Percentiles rank a stretch among this genome's conserved stretches.
Conservation (phyloP, 2,329 filamentous ascomycete species). For the Incumbomyces delicatus region DNA sequence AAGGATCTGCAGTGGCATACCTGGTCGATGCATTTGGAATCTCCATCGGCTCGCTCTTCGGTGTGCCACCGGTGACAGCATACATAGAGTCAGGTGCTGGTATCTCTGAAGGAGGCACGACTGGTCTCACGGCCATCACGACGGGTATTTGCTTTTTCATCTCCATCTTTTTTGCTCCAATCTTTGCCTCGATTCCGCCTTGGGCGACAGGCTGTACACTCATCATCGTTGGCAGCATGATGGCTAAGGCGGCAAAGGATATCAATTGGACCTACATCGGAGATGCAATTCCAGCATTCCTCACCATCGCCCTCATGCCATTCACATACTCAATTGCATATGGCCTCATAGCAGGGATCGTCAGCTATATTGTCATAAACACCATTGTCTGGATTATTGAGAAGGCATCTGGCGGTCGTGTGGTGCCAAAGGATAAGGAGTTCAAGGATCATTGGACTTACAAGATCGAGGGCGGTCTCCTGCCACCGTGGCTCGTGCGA, state of each 20-base stretch:
- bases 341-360: slow-evolving; percentile 71
- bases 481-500: slow-evolving; percentile 64
- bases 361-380: slow-evolving; percentile 69
- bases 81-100: slow-evolving; percentile 86
- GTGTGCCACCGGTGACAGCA: slow-evolving; percentile 70
- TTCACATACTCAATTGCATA: slow-evolving; percentile 86
- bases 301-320: slow-evolving; percentile 77
- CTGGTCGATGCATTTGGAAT: slow-evolving; percentile 72
- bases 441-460: slow-evolving; percentile 74
- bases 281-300: slow-evolving; percentile 73
- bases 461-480: slow-evolving; percentile 61
- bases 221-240: slow-evolving; percentile 78
- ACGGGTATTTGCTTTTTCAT: slow-evolving; percentile 79
- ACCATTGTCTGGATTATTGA: slow-evolving; percentile 59
- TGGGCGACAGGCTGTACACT: slow-evolving; percentile 88
- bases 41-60: slow-evolving; percentile 69
- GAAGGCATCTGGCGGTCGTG: slow-evolving; percentile 54
- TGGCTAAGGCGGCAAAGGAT: slow-evolving; percentile 56
- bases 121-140: slow-evolving; percentile 70
- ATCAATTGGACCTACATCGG: slow-evolving; percentile 87
- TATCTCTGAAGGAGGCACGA: slow-evolving; percentile 78
- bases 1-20: slow-evolving; percentile 74
- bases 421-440: slow-evolving; percentile 65
- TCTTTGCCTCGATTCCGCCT: slow-evolving; percentile 79
- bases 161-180: slow-evolving; percentile 78